Conservation (phyloP, 2,329 filamentous ascomycete species). For the Leptodontidium sp. region DNA sequence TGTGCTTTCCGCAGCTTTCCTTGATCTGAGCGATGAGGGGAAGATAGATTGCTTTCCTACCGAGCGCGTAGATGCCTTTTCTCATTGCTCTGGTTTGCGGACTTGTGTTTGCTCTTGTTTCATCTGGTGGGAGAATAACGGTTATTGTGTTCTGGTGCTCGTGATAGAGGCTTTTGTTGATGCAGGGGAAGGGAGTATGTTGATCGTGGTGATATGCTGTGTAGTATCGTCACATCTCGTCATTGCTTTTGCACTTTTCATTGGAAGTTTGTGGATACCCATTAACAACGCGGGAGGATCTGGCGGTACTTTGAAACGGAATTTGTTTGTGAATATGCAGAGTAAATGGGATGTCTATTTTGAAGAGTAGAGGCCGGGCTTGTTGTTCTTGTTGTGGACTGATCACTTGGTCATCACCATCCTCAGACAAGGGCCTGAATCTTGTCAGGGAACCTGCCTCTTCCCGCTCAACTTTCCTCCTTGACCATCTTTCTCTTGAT, state of each 20-base stretch:
- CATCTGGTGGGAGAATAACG: neutral
- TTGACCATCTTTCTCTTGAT: too few relatives aligned
- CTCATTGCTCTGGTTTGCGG: conserved; percentile 7
- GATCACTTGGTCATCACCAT: neutral
- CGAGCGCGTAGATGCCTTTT: conserved; percentile 6
- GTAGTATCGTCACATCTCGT: neutral
- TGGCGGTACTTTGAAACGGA: conserved; percentile 6
- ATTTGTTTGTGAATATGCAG: conserved; percentile 12
- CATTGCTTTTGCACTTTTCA: neutral
- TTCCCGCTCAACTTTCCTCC: too few relatives aligned
- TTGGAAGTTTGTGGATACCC: neutral
- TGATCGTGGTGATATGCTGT: neutral
- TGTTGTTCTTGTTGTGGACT: neutral
- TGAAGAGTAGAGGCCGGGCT: too few relatives aligned
- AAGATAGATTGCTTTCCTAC: neutral
- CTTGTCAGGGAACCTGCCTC: too few relatives aligned
- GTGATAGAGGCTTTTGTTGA: neutral
- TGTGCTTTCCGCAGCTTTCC: neutral
- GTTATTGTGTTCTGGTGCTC: neutral
- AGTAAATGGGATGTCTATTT: neutral
- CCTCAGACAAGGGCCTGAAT: neutral
- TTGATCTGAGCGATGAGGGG: neutral
- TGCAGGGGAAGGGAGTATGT: neutral
- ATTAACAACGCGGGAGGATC: neutral
- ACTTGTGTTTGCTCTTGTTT: neutral